A percentile compares a stretch with the other conserved stretches of the same genome.
Conservation (phyloP, 306 rosid species). For the Abrus precatorius region DNA sequence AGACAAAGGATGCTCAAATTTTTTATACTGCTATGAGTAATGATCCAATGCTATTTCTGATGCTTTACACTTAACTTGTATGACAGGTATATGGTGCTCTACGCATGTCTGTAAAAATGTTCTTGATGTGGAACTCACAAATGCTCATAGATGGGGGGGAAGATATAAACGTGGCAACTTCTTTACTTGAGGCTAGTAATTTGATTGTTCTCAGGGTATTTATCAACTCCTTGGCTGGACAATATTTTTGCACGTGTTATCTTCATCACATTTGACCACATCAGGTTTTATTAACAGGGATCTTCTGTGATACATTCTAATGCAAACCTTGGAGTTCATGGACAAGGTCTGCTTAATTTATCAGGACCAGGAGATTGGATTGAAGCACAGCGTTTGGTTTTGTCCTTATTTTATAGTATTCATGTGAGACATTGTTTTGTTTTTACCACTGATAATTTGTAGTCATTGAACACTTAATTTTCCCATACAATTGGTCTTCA, state of each 20-base stretch:
- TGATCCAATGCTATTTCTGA: constrained; percentile 1
- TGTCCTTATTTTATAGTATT: constrained; percentile 90
- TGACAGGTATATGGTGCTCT: constrained; percentile 90
- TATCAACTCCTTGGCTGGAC: constrained; percentile 41
- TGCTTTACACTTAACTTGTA: constrained; percentile 33
- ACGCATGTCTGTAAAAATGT: constrained; percentile 98
- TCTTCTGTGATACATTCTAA: constrained; percentile 96
- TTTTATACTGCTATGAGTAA: constrained; percentile 11
- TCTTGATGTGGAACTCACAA: constrained; percentile 99
- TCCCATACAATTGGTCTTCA: not conserved
- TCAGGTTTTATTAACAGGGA: constrained; percentile 65
- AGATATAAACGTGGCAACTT: constrained; percentile 83
- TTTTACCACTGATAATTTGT: constrained; percentile 28
- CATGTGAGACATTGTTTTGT: constrained; percentile 68
- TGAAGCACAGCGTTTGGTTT: constrained; percentile 96
- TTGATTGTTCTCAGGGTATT: constrained; percentile 93
- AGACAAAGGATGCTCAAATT: not conserved
- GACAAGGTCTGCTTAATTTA: constrained; percentile 95
- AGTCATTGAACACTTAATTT: constrained; percentile 14
- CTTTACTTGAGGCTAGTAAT: constrained; percentile 95
- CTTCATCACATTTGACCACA: constrained; percentile 41
- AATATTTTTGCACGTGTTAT: constrained; percentile 47
- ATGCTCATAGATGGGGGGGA: constrained; percentile 95
- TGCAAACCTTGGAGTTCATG: constrained; percentile 99
- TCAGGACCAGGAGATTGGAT: constrained; percentile 97